Conservation (phyloP, 495 filamentous ascomycete genomes). For the Echria macrotheca region DNA sequence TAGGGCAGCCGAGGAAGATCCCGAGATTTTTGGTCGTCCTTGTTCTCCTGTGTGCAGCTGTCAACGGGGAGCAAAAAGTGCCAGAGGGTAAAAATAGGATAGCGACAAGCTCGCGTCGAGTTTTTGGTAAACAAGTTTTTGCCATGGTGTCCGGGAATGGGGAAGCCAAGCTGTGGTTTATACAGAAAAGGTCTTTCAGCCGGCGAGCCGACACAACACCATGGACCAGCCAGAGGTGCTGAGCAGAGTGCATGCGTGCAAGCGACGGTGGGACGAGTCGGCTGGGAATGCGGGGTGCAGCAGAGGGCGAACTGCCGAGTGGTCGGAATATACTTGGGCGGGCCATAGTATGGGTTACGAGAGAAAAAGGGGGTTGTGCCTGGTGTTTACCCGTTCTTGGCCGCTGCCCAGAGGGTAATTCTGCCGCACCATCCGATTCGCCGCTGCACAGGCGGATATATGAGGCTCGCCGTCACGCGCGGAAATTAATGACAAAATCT, state of each 20-base stretch:
- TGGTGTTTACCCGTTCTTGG: background rate
- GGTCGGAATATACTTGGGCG: constrained; percentile 9
- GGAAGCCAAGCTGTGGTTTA: too few relatives aligned
- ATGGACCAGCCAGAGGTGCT: background rate
- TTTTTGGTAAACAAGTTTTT: too few relatives aligned
- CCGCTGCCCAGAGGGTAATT: constrained; percentile 10
- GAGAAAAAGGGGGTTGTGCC: background rate
- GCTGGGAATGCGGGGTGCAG: constrained; percentile 6
- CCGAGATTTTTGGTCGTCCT: too few relatives aligned
- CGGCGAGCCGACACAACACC: background rate
- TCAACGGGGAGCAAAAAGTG: too few relatives aligned
- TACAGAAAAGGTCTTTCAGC: too few relatives aligned
- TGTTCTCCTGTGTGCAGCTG: too few relatives aligned
- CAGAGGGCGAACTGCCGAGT: constrained; percentile 7
- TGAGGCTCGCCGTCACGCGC: constrained; percentile 12
- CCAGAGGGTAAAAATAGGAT: too few relatives aligned
- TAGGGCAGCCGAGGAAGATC: too few relatives aligned
- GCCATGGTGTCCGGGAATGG: too few relatives aligned
- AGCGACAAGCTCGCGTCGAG: too few relatives aligned
- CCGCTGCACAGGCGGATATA: background rate
- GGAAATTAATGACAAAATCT: constrained; percentile 26
- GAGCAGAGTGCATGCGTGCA: background rate
- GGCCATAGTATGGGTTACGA: background rate
- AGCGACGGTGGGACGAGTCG: background rate
- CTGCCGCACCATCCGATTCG: constrained; percentile 22